A percentile compares a stretch with the other conserved stretches of the same genome.
These are phyloP conservation scores for Theobroma grandiflorum DNA, from an alignment of 441 rosid genomes.

Conservation along the genomic window DNA sequence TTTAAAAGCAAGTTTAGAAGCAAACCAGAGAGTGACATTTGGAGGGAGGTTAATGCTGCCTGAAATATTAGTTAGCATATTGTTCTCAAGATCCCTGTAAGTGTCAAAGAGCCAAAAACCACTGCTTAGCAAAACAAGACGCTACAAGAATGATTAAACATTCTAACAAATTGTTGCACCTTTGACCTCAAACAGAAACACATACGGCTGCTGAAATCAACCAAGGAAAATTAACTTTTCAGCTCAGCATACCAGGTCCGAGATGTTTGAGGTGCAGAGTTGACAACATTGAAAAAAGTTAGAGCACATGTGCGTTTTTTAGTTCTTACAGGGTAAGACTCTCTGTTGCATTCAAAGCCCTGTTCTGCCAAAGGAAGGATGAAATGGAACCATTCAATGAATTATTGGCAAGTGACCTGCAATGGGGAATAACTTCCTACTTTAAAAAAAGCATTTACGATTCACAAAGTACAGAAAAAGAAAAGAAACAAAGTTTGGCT, in stretches of 20 bases:
- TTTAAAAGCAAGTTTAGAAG: conserved; percentile 36
- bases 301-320: conserved; percentile 19
- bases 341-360: conserved; percentile 56
- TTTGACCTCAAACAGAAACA: not conserved
- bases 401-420: conserved; percentile 88
- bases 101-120: conserved; percentile 16
- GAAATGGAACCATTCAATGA: conserved; percentile 72
- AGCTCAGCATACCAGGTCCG: not conserved
- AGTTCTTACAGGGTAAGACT: conserved; percentile 71
- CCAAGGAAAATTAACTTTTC: conserved; percentile 15
- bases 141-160: conserved; percentile 4
- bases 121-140: conserved; percentile 22
- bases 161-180: not conserved
- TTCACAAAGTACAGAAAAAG: conserved; percentile 13
- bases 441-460: conserved; percentile 29
- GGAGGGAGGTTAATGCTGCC: conserved; percentile 68
- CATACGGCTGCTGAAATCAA: conserved; percentile 5
- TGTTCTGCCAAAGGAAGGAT: conserved; percentile 76
- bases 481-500: not conserved
- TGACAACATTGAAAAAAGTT: not conserved
- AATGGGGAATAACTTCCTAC: conserved; percentile 33
- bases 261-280: conserved; percentile 7
- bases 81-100: conserved; percentile 88
- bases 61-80: conserved; percentile 59
- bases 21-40: conserved; percentile 85